A percentile compares a stretch with the other conserved stretches of the same genome.
Evolutionary conservation across 1,284 basidiomycete genomes (phyloP).

Genomic region (Trichosporon coremiiforme): DNA sequence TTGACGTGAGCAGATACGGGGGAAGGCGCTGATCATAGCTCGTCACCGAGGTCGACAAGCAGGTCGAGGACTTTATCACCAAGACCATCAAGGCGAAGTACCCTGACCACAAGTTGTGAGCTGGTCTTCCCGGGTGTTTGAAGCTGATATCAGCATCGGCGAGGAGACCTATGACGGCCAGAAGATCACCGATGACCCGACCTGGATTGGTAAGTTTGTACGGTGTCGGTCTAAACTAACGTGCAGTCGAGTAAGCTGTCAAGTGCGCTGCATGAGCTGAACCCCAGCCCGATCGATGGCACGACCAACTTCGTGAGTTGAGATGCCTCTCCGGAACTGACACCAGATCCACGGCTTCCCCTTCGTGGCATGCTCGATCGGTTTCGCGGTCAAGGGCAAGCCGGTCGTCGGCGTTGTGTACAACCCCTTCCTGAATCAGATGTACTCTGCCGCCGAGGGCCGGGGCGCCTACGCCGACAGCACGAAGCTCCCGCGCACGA

Average conservation of each 20-base stretch:
- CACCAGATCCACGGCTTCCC: constrained; percentile 65
- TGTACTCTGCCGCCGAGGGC: constrained; percentile 78
- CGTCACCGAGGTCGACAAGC: constrained; percentile 96
- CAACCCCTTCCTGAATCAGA: constrained; percentile 86
- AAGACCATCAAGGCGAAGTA: constrained; percentile 68
- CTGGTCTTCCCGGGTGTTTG: constrained; percentile 29
- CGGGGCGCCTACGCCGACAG: constrained; percentile 72
- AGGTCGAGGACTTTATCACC: constrained; percentile 83
- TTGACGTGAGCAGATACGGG: constrained; percentile 61
- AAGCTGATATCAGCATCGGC: constrained; percentile 69
- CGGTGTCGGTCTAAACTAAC: constrained; percentile 55
- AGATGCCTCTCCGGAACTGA: background rate
- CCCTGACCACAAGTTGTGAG: constrained; percentile 80
- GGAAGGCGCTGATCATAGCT: constrained; percentile 55
- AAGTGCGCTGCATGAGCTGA: background rate
- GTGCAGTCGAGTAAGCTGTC: constrained; percentile 42
- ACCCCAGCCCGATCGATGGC: constrained; percentile 50
- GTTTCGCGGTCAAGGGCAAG: constrained; percentile 75
- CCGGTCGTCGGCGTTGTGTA: constrained; percentile 88
- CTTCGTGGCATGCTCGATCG: constrained; percentile 86
- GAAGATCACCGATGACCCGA: constrained; percentile 78
- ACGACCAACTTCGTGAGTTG: constrained; percentile 90
- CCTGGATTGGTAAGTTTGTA: constrained; percentile 67
- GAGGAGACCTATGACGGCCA: constrained; percentile 80
- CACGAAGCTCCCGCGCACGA: constrained; percentile 69